phyloP scores from a whole-genome alignment of 176 grass and related monocot species.

The Echinochloa phyllopogon region DNA sequence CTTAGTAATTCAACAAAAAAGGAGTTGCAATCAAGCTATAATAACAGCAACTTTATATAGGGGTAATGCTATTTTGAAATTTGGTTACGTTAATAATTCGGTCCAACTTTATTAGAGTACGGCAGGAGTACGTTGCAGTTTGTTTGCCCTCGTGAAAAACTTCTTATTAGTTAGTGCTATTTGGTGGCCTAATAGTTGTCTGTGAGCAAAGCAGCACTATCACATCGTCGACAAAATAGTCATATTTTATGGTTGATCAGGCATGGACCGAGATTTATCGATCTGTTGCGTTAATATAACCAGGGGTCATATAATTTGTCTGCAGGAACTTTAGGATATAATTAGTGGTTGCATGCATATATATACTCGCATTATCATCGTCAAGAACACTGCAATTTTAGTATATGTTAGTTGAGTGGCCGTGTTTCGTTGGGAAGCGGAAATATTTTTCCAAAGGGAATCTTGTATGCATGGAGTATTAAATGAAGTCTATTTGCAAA shows the following conservation, averaged over 20 bases:
- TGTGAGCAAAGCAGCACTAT: not conserved
- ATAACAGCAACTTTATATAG: not conserved
- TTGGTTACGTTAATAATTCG: not conserved
- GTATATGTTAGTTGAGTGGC: not conserved
- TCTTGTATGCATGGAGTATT: too few relatives aligned
- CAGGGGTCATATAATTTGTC: not conserved
- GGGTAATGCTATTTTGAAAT: not conserved
- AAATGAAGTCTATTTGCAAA: too few relatives aligned
- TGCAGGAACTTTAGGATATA: not conserved
- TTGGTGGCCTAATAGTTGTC: not conserved
- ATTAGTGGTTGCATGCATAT: not conserved
- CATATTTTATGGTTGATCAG: not conserved
- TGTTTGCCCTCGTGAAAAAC: not conserved
- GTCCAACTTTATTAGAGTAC: not conserved
- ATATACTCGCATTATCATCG: not conserved
- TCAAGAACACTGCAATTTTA: not conserved
- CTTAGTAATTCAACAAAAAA: not conserved
- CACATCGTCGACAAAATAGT: not conserved
- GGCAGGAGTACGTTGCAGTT: not conserved
- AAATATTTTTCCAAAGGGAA: too few relatives aligned
- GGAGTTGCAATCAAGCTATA: not conserved
- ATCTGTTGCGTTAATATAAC: not conserved
- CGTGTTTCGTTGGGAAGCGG: too few relatives aligned
- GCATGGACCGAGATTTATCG: not conserved
- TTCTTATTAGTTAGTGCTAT: not conserved